Base-by-base conservation (phyloP, 2,329 filamentous ascomycete genomes). In the Aspergillus caelatus region DNA sequence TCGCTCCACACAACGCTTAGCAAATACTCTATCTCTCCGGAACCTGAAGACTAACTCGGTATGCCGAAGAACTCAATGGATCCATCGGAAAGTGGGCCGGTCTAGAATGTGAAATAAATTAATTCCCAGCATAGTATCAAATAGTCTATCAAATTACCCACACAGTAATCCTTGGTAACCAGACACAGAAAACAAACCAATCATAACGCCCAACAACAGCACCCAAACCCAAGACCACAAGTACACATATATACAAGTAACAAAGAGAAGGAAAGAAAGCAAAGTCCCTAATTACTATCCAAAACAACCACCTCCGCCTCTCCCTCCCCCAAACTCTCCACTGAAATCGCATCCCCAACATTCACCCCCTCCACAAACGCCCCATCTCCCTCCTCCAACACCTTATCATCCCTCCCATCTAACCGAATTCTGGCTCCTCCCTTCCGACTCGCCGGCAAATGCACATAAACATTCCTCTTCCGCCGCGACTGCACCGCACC, bases 331-430 rank as follows among this genome's bases (percentile, higher is more conserved):
- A 91, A 82, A 71, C 86, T 91, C 78, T 92, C 88, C 39, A 92
- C 83, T 2, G 77, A 78, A 43, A 92, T 77, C 70, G 84, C 85
- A 74, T 92, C 89, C 0, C 89, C 89, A 11, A 84, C 85, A 70
- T 85, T 86, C 12, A 92, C 84, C 16, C 78, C 78, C 8, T 89
- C 88, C 8, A 96, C 80, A 77, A 92, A 95, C 1, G 91, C 91
- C 19, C 92, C 92, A 78, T 96, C 93, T 0, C 93, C 93, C 78
- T 96, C 93, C 1, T 80, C 81, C 21, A 96, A 75, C 19, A 91
- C 80, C 0, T 86, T 86, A 66, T 91, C 88, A 52, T 91, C 88
- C 62, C 88, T 80, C 1, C 87, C 87, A 72, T 85, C 91, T 70
- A 89, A 80, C 68, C 85, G 85, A 64, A 96, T 87, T 82, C 87